Conservation (phyloP, 805 yeast genomes). For the Blastobotrys muscicola region DNA sequence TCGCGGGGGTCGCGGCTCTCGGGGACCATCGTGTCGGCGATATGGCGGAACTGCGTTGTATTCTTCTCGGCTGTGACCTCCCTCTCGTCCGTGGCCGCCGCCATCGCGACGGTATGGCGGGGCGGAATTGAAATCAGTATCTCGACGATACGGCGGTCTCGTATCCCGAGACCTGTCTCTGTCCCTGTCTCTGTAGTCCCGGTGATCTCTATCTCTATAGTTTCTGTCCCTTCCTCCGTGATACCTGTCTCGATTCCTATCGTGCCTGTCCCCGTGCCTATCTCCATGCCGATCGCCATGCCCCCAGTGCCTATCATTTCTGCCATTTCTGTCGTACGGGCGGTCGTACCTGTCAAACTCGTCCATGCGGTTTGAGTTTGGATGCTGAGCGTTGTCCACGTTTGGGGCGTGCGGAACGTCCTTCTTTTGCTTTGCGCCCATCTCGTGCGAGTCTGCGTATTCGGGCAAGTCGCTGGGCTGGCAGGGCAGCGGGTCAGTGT, state of each 20-base stretch:
- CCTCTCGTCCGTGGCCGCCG: constrained; percentile 1
- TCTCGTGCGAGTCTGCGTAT: constrained; percentile 83
- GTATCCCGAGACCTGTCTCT: neutral
- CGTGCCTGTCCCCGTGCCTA: neutral
- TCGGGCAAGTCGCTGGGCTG: constrained; percentile 46
- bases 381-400: constrained; percentile 4
- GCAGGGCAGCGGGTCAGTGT: constrained; percentile 55
- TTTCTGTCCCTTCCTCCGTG: neutral
- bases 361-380: neutral
- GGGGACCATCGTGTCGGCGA: constrained; percentile 1
- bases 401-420: constrained; percentile 10
- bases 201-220: constrained; percentile 2
- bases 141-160: constrained; percentile 1
- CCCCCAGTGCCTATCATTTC: too few species aligned
- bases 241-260: neutral
- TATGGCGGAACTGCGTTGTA: constrained; percentile 5
- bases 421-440: constrained; percentile 36
- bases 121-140: neutral
- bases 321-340: too few species aligned
- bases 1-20: neutral
- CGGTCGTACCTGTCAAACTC: neutral
- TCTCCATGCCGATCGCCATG: neutral
- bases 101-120: neutral
- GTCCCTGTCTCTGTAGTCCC: constrained; percentile 1
- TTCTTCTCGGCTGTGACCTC: neutral